A percentile compares a stretch with the other conserved stretches of the same genome.
Conservation (phyloP, 2,329 filamentous ascomycete genomes). For the Pseudogymnoascus sp. region DNA sequence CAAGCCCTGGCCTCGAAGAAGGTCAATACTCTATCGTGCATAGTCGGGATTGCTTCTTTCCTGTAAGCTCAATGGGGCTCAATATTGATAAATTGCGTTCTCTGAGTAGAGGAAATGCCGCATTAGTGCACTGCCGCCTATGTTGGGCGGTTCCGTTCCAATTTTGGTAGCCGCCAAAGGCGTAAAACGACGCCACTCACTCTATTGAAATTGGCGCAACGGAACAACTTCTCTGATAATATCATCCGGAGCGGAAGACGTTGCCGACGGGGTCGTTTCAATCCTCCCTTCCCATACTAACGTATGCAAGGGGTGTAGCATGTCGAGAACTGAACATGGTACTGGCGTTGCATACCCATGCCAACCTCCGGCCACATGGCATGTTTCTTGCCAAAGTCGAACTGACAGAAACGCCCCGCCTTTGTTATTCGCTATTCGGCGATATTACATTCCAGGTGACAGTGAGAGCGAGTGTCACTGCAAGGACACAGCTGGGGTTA, state of each 20-base stretch:
- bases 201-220: background rate
- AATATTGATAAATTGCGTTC: background rate
- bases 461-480: background rate
- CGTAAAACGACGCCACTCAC: background rate
- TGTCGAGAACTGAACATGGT: background rate
- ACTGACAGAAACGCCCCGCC: background rate
- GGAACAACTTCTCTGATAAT: background rate
- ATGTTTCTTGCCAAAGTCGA: background rate
- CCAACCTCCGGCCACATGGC: background rate
- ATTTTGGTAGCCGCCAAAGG: background rate
- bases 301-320: background rate
- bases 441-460: background rate
- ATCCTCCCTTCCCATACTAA: background rate
- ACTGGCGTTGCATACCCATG: background rate
- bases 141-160: background rate
- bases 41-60: background rate
- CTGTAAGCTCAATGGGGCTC: background rate
- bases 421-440: background rate
- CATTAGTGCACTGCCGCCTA: background rate
- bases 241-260: background rate
- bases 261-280: background rate
- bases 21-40: conserved; percentile 9
- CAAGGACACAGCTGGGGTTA: background rate
- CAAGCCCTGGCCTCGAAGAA: background rate
- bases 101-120: background rate